Percentiles rank a stretch among this genome's conserved stretches.
phyloP scores from a whole-genome alignment of 768 basidiomycete genomes.

The Pleurotus giganteus region DNA sequence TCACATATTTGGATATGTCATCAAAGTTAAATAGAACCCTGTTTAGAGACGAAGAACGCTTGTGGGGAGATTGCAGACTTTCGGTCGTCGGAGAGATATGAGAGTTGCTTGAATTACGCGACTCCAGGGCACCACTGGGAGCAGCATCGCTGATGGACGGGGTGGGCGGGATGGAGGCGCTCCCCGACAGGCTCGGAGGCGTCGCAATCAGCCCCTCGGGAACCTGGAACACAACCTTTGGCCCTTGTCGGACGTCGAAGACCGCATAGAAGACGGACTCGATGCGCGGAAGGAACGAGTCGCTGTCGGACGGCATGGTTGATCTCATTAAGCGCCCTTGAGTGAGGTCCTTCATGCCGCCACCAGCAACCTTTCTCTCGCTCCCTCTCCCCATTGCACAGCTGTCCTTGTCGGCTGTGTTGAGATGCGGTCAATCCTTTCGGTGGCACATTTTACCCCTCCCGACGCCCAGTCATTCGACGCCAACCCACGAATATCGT shows the following conservation, averaged over 20 bases:
- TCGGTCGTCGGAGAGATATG: conserved; percentile 46
- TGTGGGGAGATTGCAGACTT: conserved; percentile 40
- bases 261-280: conserved; percentile 93
- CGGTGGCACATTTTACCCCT: conserved; percentile 67
- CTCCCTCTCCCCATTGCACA: conserved; percentile 65
- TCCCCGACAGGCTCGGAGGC: conserved; percentile 22
- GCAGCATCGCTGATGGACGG: conserved; percentile 31
- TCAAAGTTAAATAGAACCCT: conserved; percentile 81
- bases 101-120: conserved; percentile 53
- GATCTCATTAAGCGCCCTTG: background rate
- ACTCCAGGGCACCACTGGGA: conserved; percentile 22
- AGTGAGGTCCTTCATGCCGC: background rate
- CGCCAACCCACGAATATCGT: conserved; percentile 64
- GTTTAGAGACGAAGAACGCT: conserved; percentile 48
- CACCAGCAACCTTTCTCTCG: conserved; percentile 46
- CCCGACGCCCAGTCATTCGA: conserved; percentile 14
- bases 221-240: conserved; percentile 90
- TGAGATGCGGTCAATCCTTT: conserved; percentile 85
- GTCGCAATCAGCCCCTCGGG: conserved; percentile 84
- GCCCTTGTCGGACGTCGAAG: conserved; percentile 84
- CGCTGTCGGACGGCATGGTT: conserved; percentile 45
- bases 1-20: conserved; percentile 91
- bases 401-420: conserved; percentile 72
- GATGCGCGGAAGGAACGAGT: conserved; percentile 77
- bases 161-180: conserved; percentile 35